phyloP scores from a whole-genome alignment of 495 filamentous ascomycete species.

The Hamigera avellanea region DNA sequence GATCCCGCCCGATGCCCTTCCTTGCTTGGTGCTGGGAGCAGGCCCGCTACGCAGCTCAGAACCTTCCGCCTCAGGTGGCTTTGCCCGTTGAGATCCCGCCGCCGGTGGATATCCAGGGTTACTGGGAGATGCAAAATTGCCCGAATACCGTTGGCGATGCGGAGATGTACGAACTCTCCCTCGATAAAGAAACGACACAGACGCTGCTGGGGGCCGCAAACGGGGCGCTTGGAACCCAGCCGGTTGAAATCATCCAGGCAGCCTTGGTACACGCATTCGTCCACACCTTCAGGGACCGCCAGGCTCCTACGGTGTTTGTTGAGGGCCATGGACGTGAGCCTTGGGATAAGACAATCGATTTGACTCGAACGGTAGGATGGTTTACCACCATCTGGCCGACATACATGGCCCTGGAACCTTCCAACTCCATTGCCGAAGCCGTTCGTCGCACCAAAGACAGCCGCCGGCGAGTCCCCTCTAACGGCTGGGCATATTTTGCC shows the following conservation, averaged over 20 bases:
- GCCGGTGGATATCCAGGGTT: constrained; percentile 7
- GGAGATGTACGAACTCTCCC: constrained; percentile 9
- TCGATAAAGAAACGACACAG: constrained; percentile 21
- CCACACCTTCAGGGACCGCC: constrained; percentile 24
- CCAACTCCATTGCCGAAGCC: constrained; percentile 1
- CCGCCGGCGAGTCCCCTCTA: constrained; percentile 8
- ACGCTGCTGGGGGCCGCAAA: constrained; percentile 18
- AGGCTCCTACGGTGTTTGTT: constrained; percentile 26
- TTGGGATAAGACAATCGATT: constrained; percentile 21
- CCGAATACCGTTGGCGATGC: constrained; percentile 21
- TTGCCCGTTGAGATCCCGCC: background rate
- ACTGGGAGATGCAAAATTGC: constrained; percentile 25
- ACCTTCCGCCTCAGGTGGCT: background rate
- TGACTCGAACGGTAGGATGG: constrained; percentile 36
- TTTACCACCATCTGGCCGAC: constrained; percentile 31
- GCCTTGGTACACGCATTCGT: constrained; percentile 25
- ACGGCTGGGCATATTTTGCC: constrained; percentile 21
- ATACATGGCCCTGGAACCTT: background rate
- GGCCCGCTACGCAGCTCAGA: constrained; percentile 11
- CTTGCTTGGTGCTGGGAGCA: constrained; percentile 36
- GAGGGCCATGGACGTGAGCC: constrained; percentile 36
- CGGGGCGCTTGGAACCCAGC: constrained; percentile 19
- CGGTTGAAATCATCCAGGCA: constrained; percentile 28
- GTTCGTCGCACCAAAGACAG: constrained; percentile 9
- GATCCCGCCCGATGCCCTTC: constrained; percentile 34